Conservation (phyloP, 352 stramenopile species). For the Globisporangium spinosum region DNA sequence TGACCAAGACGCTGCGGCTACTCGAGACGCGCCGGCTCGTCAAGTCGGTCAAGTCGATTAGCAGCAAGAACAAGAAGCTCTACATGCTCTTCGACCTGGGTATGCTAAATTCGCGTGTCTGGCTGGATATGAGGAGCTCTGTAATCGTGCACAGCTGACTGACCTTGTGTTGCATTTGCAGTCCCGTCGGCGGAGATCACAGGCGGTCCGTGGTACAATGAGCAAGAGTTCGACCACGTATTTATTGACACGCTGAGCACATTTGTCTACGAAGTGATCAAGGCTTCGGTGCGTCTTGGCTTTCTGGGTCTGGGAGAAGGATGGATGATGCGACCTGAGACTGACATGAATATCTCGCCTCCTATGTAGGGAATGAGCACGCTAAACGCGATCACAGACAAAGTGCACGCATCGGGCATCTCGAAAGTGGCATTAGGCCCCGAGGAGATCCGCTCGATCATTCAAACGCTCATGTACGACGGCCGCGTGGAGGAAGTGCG, state of each 20-base stretch:
- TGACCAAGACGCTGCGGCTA: slow-evolving; percentile 98
- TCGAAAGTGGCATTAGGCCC: slow-evolving; percentile 88
- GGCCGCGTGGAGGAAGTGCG: slow-evolving; percentile 88
- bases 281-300: slow-evolving; percentile 38
- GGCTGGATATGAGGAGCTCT: neutral
- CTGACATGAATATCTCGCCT: neutral
- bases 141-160: neutral
- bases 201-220: slow-evolving; percentile 99
- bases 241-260: slow-evolving; percentile 97
- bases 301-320: neutral
- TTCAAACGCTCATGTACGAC: slow-evolving; percentile 93
- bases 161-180: slow-evolving; percentile 26
- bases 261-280: slow-evolving; percentile 92
- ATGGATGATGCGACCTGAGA: neutral
- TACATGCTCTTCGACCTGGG: slow-evolving; percentile 97
- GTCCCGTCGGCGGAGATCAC: slow-evolving; percentile 97
- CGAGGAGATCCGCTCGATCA: slow-evolving; percentile 90
- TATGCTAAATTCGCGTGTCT: slow-evolving; percentile 17
- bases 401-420: slow-evolving; percentile 87
- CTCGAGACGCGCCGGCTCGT: slow-evolving; percentile 95
- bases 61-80: slow-evolving; percentile 99
- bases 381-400: slow-evolving; percentile 86
- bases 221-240: slow-evolving; percentile 98
- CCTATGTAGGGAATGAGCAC: slow-evolving; percentile 62
- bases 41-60: slow-evolving; percentile 99